Evolutionary conservation across 768 basidiomycete species (phyloP).

Genomic region (Mycena floridula): DNA sequence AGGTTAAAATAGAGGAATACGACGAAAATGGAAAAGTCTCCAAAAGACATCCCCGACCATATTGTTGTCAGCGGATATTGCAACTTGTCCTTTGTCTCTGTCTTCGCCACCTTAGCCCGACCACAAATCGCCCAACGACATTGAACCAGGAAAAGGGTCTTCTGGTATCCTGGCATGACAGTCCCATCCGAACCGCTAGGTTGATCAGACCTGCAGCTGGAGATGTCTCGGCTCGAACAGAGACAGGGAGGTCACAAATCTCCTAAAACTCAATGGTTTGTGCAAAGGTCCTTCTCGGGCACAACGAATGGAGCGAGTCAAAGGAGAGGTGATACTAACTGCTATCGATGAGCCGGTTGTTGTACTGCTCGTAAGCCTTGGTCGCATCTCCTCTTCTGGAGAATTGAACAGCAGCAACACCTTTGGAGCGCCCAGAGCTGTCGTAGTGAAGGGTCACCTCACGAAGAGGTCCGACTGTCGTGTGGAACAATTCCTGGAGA

Average conservation of each 20-base stretch:
- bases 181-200: no score
- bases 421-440: slow-evolving; percentile 81
- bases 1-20: slow-evolving; percentile 38
- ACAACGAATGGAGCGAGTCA: slow-evolving; percentile 31
- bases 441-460: slow-evolving; percentile 87
- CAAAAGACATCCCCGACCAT: slow-evolving; percentile 13
- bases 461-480: slow-evolving; percentile 82
- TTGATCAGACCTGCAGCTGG: not conserved
- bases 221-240: slow-evolving; percentile 16
- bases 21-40: slow-evolving; percentile 21
- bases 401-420: slow-evolving; percentile 85
- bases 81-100: slow-evolving; percentile 36
- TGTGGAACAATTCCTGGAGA: slow-evolving; percentile 82
- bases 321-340: slow-evolving; percentile 87
- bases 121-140: not conserved
- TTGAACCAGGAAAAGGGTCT: not conserved
- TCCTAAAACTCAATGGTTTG: slow-evolving; percentile 22
- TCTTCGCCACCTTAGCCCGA: slow-evolving; percentile 11
- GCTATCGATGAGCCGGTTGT: slow-evolving; percentile 99
- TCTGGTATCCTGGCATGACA: no score
- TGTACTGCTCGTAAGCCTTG: slow-evolving; percentile 91
- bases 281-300: slow-evolving; percentile 9
- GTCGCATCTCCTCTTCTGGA: slow-evolving; percentile 80
- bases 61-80: slow-evolving; percentile 22
- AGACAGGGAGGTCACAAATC: slow-evolving; percentile 41